Conservation (phyloP, 768 basidiomycete species). For the Lentinula lateritia region DNA sequence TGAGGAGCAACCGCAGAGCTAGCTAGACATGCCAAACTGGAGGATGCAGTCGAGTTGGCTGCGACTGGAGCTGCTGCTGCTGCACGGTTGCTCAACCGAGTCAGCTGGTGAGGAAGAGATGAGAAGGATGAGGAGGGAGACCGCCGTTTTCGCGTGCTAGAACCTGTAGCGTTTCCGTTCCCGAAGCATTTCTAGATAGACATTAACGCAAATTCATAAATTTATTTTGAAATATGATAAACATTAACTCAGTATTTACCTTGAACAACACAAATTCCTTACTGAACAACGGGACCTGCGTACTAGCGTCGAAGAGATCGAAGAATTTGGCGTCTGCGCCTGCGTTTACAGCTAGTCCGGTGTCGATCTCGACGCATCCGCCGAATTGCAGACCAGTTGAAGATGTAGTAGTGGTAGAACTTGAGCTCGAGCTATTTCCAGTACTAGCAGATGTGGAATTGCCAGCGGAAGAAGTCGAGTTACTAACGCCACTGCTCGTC, state of each 20-base stretch:
- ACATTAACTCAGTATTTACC: slow-evolving; percentile 10
- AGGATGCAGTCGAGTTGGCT: not conserved
- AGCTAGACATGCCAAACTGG: not conserved
- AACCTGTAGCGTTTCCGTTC: not conserved
- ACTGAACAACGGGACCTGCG: slow-evolving; percentile 21
- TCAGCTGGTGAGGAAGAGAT: no score
- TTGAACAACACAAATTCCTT: slow-evolving; percentile 27
- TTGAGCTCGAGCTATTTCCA: not conserved
- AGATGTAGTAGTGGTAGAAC: not conserved
- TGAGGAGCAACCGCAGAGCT: not conserved
- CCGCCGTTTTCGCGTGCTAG: not conserved
- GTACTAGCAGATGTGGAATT: no score
- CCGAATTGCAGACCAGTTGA: slow-evolving; percentile 16
- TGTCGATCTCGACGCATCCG: slow-evolving; percentile 28
- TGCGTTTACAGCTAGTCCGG: slow-evolving; percentile 23
- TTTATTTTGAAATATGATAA: not conserved
- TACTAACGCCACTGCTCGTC: not conserved
- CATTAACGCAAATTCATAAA: not conserved
- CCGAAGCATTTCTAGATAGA: not conserved
- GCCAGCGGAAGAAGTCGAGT: not conserved
- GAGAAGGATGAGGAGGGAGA: not conserved
- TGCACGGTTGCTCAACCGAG: not conserved
- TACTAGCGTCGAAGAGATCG: slow-evolving; percentile 21
- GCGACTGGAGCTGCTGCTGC: slow-evolving; percentile 1
- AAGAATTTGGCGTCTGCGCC: slow-evolving; percentile 27